Evolutionary conservation across 306 rosid species (phyloP), one percentile per base, ranked within the genome.

Genomic region (Pyrus communis): DNA sequence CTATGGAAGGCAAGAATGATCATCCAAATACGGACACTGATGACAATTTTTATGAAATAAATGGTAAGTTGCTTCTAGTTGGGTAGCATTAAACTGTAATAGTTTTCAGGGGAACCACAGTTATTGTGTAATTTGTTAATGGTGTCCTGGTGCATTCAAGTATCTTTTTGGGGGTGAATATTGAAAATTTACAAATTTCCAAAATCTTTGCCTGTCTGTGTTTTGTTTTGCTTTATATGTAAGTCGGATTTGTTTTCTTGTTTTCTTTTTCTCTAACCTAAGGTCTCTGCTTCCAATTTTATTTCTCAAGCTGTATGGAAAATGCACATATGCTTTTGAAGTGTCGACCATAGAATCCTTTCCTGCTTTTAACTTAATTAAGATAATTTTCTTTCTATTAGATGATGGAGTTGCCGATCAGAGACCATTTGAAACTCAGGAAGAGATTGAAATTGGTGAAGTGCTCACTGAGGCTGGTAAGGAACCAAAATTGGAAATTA

Each of bases 31-130:
- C 42, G 0, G 71, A 81, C 65, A 72, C 35, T 27, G 80, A 68
- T 42, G 83, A 75, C 69, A 82, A 70, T 79, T 74, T 73, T 46
- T 57, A 58, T 14, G 84, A 83, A 64, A 31, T 76, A 68, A 67
- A 28, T 54, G 91, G 96, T 91, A 38, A 15, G 68, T 54, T 21
- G 0, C 27, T 67, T 45, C 83, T 71, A 35, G 45, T 57, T 52
- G 23, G 42, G 19, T 66, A 6, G 27, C 38, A 5, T 49, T 30
- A 18, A 13, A 69, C 55, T 33, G 11, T 75, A 22, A 33, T 31
- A 69, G 10, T 74, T 76, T 79, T 46, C 22, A 9, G 1, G 51
- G 55, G 27, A 23, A 25, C 46, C 58, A 19, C 27, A 6, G 18
- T 23, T 51, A 4, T 70, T 46, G 42, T 60, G 65, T 43, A 54